A percentile compares a stretch with the other conserved stretches of the same genome.
Conservation (phyloP, 257 asterid species). For the Nicotiana paniculata region DNA sequence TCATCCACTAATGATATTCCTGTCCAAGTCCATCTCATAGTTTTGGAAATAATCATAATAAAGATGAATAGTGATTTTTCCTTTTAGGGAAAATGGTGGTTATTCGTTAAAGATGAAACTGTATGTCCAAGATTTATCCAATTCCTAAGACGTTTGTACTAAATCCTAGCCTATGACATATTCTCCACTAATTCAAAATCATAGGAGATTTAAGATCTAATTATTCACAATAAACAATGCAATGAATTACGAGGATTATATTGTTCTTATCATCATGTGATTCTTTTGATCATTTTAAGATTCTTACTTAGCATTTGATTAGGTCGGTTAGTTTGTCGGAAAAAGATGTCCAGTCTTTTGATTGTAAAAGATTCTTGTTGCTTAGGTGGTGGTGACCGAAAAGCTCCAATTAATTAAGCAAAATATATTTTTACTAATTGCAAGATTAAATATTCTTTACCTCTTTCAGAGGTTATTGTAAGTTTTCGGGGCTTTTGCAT, state of each 20-base stretch:
- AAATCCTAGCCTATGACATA: background rate
- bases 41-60: background rate
- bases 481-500: too few relatives aligned
- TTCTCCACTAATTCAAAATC: background rate
- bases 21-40: background rate
- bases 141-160: background rate
- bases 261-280: slow-evolving; percentile 13
- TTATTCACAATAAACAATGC: background rate
- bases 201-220: background rate
- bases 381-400: background rate
- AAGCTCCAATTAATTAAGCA: background rate
- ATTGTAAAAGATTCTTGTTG: background rate
- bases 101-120: background rate
- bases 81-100: background rate
- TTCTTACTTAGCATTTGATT: background rate
- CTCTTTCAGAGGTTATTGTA: background rate
- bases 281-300: slow-evolving; percentile 14
- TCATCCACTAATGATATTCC: background rate
- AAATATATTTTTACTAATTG: background rate
- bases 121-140: background rate
- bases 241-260: background rate
- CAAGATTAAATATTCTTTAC: background rate
- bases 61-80: background rate
- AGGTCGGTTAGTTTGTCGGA: slow-evolving; percentile 9
- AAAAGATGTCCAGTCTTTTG: slow-evolving; percentile 3